Evolutionary conservation across 192 early-diverging fungal species (phyloP).

Genomic region (Phycomyces nitens): DNA sequence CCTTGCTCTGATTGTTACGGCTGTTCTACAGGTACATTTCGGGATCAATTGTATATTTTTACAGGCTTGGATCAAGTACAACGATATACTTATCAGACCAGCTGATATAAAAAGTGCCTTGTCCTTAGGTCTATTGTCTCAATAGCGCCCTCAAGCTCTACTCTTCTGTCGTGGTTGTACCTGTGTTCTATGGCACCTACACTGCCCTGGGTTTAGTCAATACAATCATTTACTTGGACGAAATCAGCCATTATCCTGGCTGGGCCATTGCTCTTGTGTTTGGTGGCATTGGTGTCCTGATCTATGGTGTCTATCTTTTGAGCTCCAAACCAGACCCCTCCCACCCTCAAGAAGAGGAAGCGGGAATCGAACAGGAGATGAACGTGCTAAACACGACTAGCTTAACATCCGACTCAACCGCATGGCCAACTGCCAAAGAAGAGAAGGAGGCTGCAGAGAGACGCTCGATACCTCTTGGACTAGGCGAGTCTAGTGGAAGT

Average conservation of each 20-base stretch:
- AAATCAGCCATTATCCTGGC: conserved; percentile 43
- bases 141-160: conserved; percentile 56
- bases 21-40: conserved; percentile 45
- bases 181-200: conserved; percentile 56
- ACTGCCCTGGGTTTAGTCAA: conserved; percentile 56
- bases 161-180: conserved; percentile 56
- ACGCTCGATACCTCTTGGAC: background rate
- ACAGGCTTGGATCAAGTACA: background rate
- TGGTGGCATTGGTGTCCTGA: conserved; percentile 46
- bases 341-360: conserved; percentile 1
- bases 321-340: conserved; percentile 34
- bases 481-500: conserved; percentile 18
- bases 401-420: background rate
- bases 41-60: background rate
- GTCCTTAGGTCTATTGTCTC: conserved; percentile 56
- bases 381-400: conserved; percentile 3
- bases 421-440: conserved; percentile 17
- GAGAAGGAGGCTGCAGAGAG: conserved; percentile 17
- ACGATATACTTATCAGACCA: background rate
- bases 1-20: conserved; percentile 44
- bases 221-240: conserved; percentile 56
- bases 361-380: conserved; percentile 18
- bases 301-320: conserved; percentile 53
- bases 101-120: background rate
- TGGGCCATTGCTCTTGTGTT: conserved; percentile 50